Evolutionary conservation across 2,329 filamentous ascomycete genomes (phyloP), one percentile per base, ranked within the genome.

Genomic region (Cylindrodendrum hubeiense): DNA sequence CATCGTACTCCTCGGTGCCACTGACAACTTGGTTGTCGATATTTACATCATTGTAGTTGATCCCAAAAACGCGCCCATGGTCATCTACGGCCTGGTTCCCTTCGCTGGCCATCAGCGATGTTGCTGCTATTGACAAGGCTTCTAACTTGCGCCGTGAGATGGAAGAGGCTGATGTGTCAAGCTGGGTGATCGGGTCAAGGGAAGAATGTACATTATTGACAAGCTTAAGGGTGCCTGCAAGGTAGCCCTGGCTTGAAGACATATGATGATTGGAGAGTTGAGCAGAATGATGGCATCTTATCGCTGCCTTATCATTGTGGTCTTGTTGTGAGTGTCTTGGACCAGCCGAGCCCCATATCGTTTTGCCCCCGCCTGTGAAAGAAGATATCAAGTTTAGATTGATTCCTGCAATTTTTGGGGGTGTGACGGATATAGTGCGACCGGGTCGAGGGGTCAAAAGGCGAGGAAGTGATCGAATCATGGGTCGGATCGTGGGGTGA

Each of bases 401-500:
- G n/a, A n/a, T n/a, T n/a, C n/a, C n/a, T n/a, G n/a, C n/a, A n/a
- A n/a, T n/a, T n/a, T n/a, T n/a, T n/a, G n/a, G n/a, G n/a, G n/a
- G n/a, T n/a, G n/a, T n/a, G n/a, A n/a, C n/a, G n/a, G n/a, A n/a
- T n/a, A n/a, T n/a, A n/a, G n/a, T n/a, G n/a, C n/a, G n/a, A n/a
- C n/a, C n/a, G n/a, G n/a, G n/a, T n/a, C n/a, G n/a, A n/a, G n/a
- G n/a, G n/a, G n/a, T n/a, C n/a, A n/a, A n/a, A n/a, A n/a, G 53
- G 59, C 51, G 56, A 60, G 66, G 54, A 63, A n/a, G n/a, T n/a
- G n/a, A n/a, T n/a, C n/a, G n/a, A n/a, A n/a, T n/a, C n/a, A n/a
- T n/a, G n/a, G n/a, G n/a, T 24, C 59, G 58, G 21, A 71, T 65
- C 56, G 65, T 67, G 68, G 68, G 63, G 62, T 67, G 66, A 72